Percentiles rank a stretch among this genome's conserved stretches.
Conservation (phyloP, 164 flowering plant species). For the Aristolochia californica region DNA sequence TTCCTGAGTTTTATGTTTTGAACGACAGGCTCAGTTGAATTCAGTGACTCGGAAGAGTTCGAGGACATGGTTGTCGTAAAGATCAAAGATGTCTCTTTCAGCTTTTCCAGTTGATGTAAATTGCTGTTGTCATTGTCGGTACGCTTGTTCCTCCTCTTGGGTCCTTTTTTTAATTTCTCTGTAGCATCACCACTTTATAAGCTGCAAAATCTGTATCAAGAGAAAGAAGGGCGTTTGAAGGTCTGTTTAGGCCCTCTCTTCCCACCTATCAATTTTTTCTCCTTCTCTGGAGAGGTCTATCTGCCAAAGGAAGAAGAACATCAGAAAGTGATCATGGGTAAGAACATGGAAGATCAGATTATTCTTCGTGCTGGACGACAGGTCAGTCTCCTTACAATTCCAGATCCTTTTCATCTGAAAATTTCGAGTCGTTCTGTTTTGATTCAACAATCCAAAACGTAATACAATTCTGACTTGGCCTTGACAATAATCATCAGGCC, state of each 20-base stretch:
- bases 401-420: background rate
- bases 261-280: slow-evolving; percentile 3
- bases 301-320: background rate
- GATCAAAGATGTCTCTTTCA: no score
- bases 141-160: slow-evolving; percentile 9
- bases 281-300: background rate
- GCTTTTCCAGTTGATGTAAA: background rate
- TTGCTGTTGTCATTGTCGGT: slow-evolving; percentile 19
- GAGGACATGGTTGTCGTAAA: no score
- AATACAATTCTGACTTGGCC: background rate
- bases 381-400: slow-evolving; percentile 9
- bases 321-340: slow-evolving; percentile 8
- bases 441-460: background rate
- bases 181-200: background rate
- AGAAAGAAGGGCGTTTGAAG: background rate
- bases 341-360: slow-evolving; percentile 19
- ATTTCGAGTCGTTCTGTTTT: background rate
- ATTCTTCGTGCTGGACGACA: no score
- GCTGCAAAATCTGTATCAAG: no score
- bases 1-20: no score
- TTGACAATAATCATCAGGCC: slow-evolving; percentile 18
- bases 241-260: slow-evolving; percentile 12
- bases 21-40: no score
- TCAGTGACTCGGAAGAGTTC: no score
- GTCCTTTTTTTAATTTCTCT: slow-evolving; percentile 9